Evolutionary conservation across 2,329 filamentous ascomycete species (phyloP).

Genomic region (Penicillium corylophilum): DNA sequence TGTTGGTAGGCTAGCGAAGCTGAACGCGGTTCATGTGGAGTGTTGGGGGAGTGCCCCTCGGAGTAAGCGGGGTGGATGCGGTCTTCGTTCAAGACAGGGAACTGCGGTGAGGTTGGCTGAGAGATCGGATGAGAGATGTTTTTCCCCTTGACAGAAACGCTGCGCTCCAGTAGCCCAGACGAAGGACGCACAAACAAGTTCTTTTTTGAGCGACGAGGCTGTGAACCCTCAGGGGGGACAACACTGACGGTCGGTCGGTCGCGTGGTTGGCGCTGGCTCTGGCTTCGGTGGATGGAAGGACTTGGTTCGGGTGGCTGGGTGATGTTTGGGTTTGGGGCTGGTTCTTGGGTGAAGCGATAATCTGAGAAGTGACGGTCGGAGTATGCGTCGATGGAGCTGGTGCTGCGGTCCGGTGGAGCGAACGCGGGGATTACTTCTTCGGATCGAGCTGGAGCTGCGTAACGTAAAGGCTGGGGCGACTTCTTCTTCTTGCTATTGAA

Average conservation of each 20-base stretch:
- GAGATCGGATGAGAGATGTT: constrained; percentile 19
- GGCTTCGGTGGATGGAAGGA: constrained; percentile 23
- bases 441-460: constrained; percentile 11
- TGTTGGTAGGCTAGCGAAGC: constrained; percentile 16
- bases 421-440: constrained; percentile 24
- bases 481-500: constrained; percentile 8
- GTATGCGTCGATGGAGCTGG: constrained; percentile 12
- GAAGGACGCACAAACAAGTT: constrained; percentile 24
- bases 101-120: constrained; percentile 22
- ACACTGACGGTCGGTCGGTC: constrained; percentile 23
- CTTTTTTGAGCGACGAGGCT: constrained; percentile 23
- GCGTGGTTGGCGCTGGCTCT: constrained; percentile 23
- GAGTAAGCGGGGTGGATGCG: constrained; percentile 5
- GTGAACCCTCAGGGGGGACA: constrained; percentile 27
- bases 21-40: constrained; percentile 11
- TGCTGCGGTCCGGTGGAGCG: constrained; percentile 17
- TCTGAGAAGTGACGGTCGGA: constrained; percentile 1
- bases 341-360: constrained; percentile 11
- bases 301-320: background rate
- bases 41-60: constrained; percentile 12
- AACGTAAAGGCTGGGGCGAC: background rate
- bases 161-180: constrained; percentile 29
- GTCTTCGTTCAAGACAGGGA: constrained; percentile 11
- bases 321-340: background rate
- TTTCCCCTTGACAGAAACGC: constrained; percentile 26